Evolutionary conservation across 2,329 filamentous ascomycete genomes (phyloP).

Genomic region (Lasiodiplodia theobromae): DNA sequence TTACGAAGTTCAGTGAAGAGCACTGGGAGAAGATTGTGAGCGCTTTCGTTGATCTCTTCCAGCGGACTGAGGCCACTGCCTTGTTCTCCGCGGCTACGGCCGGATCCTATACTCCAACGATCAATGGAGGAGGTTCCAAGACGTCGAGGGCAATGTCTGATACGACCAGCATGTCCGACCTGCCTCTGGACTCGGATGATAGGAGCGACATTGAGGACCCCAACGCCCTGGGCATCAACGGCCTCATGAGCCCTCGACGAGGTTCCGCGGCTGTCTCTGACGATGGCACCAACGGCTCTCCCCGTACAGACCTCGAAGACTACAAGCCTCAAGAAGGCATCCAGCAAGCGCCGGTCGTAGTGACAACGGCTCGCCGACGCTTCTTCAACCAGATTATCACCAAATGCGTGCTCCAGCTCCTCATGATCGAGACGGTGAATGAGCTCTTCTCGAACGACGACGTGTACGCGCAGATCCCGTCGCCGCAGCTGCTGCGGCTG

Average conservation of each 20-base stretch:
- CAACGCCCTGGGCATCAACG: slow-evolving; percentile 56
- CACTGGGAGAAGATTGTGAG: slow-evolving; percentile 97
- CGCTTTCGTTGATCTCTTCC: slow-evolving; percentile 94
- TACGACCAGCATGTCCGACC: slow-evolving; percentile 40
- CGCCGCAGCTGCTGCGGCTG: slow-evolving; percentile 82
- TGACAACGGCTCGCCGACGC: slow-evolving; percentile 88
- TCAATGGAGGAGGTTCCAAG: slow-evolving; percentile 48
- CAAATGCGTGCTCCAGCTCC: slow-evolving; percentile 92
- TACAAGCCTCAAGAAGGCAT: slow-evolving; percentile 72
- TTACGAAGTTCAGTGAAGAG: slow-evolving; percentile 82
- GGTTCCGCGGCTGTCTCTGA: slow-evolving; percentile 44
- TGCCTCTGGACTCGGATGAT: slow-evolving; percentile 43
- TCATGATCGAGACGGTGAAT: slow-evolving; percentile 99
- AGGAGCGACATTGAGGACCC: slow-evolving; percentile 35
- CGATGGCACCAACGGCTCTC: slow-evolving; percentile 44
- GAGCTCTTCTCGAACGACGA: slow-evolving; percentile 98
- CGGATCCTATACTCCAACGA: slow-evolving; percentile 51
- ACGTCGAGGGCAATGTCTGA: slow-evolving; percentile 41
- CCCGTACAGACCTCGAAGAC: slow-evolving; percentile 73
- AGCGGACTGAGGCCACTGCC: slow-evolving; percentile 91
- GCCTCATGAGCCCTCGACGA: slow-evolving; percentile 40
- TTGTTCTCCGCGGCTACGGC: slow-evolving; percentile 83
- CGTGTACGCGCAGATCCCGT: slow-evolving; percentile 93
- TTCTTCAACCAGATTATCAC: slow-evolving; percentile 99
- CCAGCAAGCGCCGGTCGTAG: slow-evolving; percentile 88